phyloP scores from a whole-genome alignment of 192 early-diverging fungal genomes.

The Linnemannia elongata region DNA sequence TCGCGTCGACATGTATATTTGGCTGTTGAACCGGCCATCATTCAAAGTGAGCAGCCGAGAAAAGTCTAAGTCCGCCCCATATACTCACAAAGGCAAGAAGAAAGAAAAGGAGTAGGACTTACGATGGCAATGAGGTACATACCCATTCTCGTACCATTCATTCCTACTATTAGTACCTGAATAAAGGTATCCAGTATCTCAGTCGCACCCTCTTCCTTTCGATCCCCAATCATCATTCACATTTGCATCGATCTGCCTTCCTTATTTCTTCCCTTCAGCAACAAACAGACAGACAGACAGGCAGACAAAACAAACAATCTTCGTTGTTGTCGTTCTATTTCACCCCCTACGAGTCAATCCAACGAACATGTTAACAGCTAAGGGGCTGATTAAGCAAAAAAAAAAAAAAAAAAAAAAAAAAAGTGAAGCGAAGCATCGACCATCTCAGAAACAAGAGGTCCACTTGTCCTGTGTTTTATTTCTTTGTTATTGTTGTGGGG shows the following conservation, averaged over 20 bases:
- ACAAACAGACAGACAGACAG: background rate
- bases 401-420: background rate
- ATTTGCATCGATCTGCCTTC: background rate
- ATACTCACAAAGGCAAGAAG: background rate
- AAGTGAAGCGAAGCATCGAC: background rate
- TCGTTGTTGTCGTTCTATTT: background rate
- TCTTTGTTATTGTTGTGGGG: background rate
- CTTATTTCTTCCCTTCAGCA: background rate
- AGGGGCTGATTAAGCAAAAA: background rate
- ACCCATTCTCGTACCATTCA: background rate
- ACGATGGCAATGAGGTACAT: background rate
- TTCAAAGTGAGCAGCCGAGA: background rate
- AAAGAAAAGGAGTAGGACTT: background rate
- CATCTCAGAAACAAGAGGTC: background rate
- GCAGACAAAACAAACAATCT: background rate
- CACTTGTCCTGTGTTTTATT: background rate
- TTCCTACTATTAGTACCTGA: background rate
- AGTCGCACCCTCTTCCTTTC: background rate
- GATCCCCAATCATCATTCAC: background rate
- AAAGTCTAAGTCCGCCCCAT: background rate
- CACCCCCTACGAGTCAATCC: background rate
- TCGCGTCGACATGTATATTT: background rate
- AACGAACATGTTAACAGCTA: background rate
- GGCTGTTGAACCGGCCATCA: background rate
- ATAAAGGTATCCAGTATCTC: background rate